These are phyloP conservation scores for Candida albicans DNA, from an alignment of 1,139 yeast genomes.

Conservation along the genomic window DNA sequence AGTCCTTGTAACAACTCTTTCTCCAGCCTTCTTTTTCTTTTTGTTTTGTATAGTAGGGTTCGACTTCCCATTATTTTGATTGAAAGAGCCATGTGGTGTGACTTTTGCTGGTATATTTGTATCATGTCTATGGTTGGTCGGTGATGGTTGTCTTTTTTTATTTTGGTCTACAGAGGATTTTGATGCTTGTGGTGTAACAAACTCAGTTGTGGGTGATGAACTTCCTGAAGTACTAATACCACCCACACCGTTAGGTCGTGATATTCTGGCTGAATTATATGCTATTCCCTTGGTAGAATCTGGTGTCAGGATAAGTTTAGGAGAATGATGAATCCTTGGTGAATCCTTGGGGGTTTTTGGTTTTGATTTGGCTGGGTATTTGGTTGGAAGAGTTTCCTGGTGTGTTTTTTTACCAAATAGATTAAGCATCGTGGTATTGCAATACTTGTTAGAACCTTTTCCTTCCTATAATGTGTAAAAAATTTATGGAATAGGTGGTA, in stretches of 20 bases:
- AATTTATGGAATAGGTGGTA: background rate
- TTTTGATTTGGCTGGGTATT: slow-evolving; percentile 1
- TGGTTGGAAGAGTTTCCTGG: background rate
- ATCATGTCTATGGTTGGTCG: slow-evolving; percentile 3
- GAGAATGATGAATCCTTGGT: slow-evolving; percentile 1
- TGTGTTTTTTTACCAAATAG: slow-evolving; percentile 6
- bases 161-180: background rate
- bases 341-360: background rate
- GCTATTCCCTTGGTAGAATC: slow-evolving; percentile 7
- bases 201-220: background rate
- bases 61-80: background rate
- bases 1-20: slow-evolving; percentile 2
- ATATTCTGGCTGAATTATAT: slow-evolving; percentile 8
- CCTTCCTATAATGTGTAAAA: background rate
- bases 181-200: background rate
- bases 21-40: background rate
- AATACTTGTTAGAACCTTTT: too few relatives aligned
- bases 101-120: background rate
- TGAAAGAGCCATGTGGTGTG: background rate
- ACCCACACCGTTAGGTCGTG: slow-evolving; percentile 4
- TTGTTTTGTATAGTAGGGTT: too few relatives aligned
- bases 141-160: slow-evolving; percentile 1
- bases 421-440: slow-evolving; percentile 5
- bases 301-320: background rate
- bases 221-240: background rate